A percentile compares a stretch with the other conserved stretches of the same genome.
Evolutionary conservation across 2,329 filamentous ascomycete species (phyloP).

Genomic region (Exophiala bonariae): DNA sequence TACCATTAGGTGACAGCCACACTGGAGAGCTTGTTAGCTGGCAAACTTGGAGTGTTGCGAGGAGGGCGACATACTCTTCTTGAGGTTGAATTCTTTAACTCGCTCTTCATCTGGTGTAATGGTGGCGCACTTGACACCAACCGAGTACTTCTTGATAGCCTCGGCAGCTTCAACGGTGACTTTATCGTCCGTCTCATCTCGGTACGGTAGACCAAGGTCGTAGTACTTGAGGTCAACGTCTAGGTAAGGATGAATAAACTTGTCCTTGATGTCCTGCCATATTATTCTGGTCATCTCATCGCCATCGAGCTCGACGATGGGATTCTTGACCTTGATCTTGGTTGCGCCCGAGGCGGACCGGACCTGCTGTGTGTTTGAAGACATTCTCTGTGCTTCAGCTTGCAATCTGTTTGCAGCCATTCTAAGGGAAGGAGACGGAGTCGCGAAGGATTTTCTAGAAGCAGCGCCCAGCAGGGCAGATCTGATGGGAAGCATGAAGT

Average conservation of each 20-base stretch:
- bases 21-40: constrained; percentile 53
- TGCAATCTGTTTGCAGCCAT: constrained; percentile 23
- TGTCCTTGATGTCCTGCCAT: constrained; percentile 99
- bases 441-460: constrained; percentile 14
- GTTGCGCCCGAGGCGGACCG: constrained; percentile 52
- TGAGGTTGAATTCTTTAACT: constrained; percentile 97
- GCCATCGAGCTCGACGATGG: constrained; percentile 95
- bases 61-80: constrained; percentile 84
- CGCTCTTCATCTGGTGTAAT: constrained; percentile 97
- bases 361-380: constrained; percentile 28
- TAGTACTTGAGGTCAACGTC: constrained; percentile 99
- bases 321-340: constrained; percentile 99
- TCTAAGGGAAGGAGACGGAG: constrained; percentile 12
- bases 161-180: constrained; percentile 94
- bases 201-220: constrained; percentile 88
- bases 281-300: constrained; percentile 97
- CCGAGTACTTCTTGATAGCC: constrained; percentile 98
- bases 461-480: constrained; percentile 20
- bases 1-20: constrained; percentile 99
- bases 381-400: constrained; percentile 23
- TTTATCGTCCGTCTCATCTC: constrained; percentile 93
- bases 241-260: constrained; percentile 67
- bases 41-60: too few relatives aligned
- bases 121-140: constrained; percentile 98
- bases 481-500: constrained; percentile 20